A percentile compares a stretch with the other conserved stretches of the same genome.
Evolutionary conservation across 208 protist genomes (phyloP).

Genomic region (Crithidia thermophila): DNA sequence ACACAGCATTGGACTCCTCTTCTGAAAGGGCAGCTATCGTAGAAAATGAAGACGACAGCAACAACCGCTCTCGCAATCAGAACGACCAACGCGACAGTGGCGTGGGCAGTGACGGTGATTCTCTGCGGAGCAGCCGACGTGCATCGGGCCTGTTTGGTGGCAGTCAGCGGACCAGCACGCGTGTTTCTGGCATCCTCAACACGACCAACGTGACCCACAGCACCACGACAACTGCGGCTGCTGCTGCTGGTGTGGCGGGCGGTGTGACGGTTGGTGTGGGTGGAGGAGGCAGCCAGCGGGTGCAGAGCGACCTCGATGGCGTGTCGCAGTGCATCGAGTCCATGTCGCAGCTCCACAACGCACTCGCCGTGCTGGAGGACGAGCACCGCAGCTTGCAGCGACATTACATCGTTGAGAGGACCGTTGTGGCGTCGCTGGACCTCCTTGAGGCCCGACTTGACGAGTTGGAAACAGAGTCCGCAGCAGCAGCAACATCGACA

Average conservation of each 20-base stretch:
- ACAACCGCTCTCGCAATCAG: not conserved
- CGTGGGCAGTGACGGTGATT: too few species aligned
- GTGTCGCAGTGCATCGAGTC: conserved; percentile 1
- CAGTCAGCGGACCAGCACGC: not conserved
- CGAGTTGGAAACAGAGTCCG: conserved; percentile 19
- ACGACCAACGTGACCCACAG: not conserved
- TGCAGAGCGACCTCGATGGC: conserved; percentile 18
- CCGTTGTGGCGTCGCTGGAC: conserved; percentile 11
- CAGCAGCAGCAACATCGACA: too few species aligned
- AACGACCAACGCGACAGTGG: too few species aligned
- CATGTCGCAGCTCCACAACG: conserved; percentile 19
- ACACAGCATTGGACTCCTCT: too few species aligned
- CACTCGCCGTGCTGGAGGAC: conserved; percentile 16
- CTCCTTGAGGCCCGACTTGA: conserved; percentile 1
- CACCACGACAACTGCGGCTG: not conserved
- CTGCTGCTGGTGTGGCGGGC: too few species aligned
- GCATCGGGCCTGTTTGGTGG: conserved; percentile 8
- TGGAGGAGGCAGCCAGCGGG: conserved; percentile 12
- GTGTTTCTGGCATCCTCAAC: not conserved
- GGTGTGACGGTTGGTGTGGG: too few species aligned
- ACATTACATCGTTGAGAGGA: conserved; percentile 32
- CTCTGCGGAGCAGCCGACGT: conserved; percentile 17
- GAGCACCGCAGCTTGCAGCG: conserved; percentile 24
- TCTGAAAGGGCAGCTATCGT: too few species aligned
- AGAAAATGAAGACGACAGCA: not conserved